Evolutionary conservation across 83 land plant genomes (phyloP).

Genomic region (Larix sibirica): DNA sequence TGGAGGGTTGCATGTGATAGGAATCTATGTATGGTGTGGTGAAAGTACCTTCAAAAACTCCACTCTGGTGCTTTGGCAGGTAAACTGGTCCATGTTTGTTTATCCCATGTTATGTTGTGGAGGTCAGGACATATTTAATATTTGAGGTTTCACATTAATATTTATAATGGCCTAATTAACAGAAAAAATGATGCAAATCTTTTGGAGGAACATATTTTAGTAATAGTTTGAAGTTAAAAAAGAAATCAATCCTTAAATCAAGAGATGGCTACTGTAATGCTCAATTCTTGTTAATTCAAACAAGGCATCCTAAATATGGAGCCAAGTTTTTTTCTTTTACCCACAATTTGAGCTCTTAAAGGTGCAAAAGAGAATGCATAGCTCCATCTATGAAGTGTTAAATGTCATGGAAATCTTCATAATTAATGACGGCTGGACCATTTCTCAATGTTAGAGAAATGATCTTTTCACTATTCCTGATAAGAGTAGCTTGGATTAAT

Average conservation of each 20-base stretch:
- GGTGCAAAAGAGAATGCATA: not conserved
- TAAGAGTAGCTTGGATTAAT: not conserved
- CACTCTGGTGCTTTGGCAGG: conserved; percentile 51
- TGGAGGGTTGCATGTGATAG: conserved; percentile 65
- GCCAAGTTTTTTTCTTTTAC: not conserved
- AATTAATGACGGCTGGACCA: not conserved
- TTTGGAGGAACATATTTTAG: not conserved
- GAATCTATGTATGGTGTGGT: conserved; percentile 59
- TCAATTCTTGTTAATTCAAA: not conserved
- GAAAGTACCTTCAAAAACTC: conserved; percentile 53
- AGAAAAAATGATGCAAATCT: not conserved
- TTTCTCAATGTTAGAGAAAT: not conserved
- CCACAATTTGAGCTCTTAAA: not conserved
- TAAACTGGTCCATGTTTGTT: conserved; percentile 3
- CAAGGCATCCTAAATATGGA: not conserved
- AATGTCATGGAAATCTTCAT: not conserved
- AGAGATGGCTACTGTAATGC: not conserved
- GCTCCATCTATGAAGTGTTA: not conserved
- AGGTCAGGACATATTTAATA: not conserved
- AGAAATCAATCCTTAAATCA: not conserved
- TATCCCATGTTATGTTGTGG: not conserved
- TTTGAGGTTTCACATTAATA: not conserved
- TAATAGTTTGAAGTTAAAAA: not conserved
- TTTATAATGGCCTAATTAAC: not conserved
- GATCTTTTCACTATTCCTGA: not conserved